Base-by-base conservation (phyloP, 1,139 yeast genomes). In the Geotrichum bryndzae region DNA sequence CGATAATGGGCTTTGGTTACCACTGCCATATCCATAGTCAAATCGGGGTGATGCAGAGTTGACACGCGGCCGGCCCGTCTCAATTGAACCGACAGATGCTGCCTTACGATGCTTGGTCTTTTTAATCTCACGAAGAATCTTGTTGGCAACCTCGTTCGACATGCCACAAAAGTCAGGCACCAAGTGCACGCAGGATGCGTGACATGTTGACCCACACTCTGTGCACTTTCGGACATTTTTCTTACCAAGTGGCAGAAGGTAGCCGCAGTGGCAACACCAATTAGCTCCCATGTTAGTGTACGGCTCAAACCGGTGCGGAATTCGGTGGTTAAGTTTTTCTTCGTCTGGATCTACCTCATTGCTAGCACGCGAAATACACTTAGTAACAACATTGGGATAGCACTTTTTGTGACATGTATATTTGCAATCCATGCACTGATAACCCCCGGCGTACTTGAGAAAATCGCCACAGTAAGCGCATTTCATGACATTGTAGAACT, bases 231-330 rank as follows among this genome's bases (percentile, higher is more conserved):
- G 83, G n/a, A 91, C 96, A 71, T 89, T 91, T 75, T 90, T 91
- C 70, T 87, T 85, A 61, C 98, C 97, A 87, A 97, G 87, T 5
- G 99, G 98, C 66, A 94, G 80, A 61, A 94, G 85, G 73, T 90
- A 91, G 65, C 99, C 99, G 81, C 99, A 94, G 73, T 94, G 99
- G 70, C 98, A 94, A 76, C 99, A 94, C 99, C 99, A 94, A 72
- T 92, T 92, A 5, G 99, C 96, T 69, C 97, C 96, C 77, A 92
- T 88, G 72, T 94, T 94, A 25, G 96, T 83, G 38, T 86, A 83
- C 29, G 95, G 92, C 67, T 90, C 97, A 73, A 92, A 92, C 72
- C 97, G 85, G 74, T 94, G 99, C 51, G 99, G 99, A 68, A 94
- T 94, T 68, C 96, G 89, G 73, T 94, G 98, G 71, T 94, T 94